Base-by-base conservation (phyloP, 2,329 filamentous ascomycete species). In the Fusarium cicatricum region DNA sequence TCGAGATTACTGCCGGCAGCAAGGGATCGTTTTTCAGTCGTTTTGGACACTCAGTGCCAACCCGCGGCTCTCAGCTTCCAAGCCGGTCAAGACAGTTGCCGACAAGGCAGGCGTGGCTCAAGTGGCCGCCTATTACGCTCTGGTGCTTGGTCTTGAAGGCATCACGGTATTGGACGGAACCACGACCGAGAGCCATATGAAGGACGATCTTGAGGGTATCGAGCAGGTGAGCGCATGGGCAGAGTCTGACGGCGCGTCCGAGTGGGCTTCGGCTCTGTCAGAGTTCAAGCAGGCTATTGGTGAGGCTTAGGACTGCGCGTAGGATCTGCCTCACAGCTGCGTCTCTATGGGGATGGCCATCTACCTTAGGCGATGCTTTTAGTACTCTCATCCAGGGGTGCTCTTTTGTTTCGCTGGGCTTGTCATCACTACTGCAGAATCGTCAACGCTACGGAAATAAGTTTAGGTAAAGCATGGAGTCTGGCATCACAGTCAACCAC, bases 1-100 rank as follows among this genome's bases (percentile, higher is more conserved):
- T 14, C 82, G 90, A 17, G 73, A 76, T 1, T 81, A 78, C 55
- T 83, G 80, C 52, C 72, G 75, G n/a, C 64, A 71, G 17, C 63
- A 70, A 29, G 70, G 64, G 10, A 77, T 83, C 52, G 65, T 74
- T 12, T 85, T 82, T 65, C 82, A 85, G 71, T 74, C 78, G 9
- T 86, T 84, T 65, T 85, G 82, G 81, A 83, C 81, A 0, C 64
- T 85, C 52, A 79, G 75, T 3, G 81, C 76, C 3, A 84, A 85
- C 54, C 70, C 68, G 2, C 52, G 56, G 2, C 69, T 83, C 16
- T 66, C 78, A 33, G 66, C 60, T 34, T 74, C 72, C 39, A 58
- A 55, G 12, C 85, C 82, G 1, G 85, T 90, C 0, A 68, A 69
- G 10, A 46, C 42, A 3, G 72, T 92, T 2, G 83, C 84, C 2